phyloP scores from a whole-genome alignment of 2,329 filamentous ascomycete species.

The Fusarium vanettenii region DNA sequence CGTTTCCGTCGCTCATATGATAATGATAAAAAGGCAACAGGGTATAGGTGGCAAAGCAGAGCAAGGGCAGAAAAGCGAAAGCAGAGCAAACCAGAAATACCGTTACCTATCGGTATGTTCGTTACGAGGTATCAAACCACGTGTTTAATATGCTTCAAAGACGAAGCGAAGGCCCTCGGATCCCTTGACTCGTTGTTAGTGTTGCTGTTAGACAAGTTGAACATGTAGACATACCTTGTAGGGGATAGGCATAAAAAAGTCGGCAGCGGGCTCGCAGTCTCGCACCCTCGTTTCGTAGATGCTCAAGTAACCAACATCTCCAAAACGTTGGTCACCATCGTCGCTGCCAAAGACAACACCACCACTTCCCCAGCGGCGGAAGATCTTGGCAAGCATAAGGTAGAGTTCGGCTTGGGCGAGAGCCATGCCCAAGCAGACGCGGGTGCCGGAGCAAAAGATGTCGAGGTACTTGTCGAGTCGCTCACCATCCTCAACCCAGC shows the following conservation, averaged over 20 bases:
- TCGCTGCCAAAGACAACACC: slow-evolving; percentile 46
- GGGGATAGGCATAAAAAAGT: slow-evolving; percentile 54
- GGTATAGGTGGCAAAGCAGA: slow-evolving; percentile 27
- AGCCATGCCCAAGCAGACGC: slow-evolving; percentile 52
- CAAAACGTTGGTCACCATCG: slow-evolving; percentile 47
- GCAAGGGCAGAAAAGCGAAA: slow-evolving; percentile 9
- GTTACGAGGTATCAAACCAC: slow-evolving; percentile 15
- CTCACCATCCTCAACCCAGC: slow-evolving; percentile 50
- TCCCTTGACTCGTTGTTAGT: slow-evolving; percentile 39
- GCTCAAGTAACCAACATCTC: slow-evolving; percentile 49
- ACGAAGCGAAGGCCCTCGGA: slow-evolving; percentile 50
- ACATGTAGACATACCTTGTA: slow-evolving; percentile 46
- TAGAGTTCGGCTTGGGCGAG: slow-evolving; percentile 54
- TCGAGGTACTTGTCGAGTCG: slow-evolving; percentile 49
- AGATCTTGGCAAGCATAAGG: slow-evolving; percentile 51
- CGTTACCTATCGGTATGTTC: slow-evolving; percentile 7
- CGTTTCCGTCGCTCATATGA: slow-evolving; percentile 23
- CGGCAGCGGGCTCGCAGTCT: slow-evolving; percentile 51
- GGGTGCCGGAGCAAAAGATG: slow-evolving; percentile 51
- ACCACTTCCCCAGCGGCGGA: slow-evolving; percentile 51
- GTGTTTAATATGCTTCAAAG: slow-evolving; percentile 43
- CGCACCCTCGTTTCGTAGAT: slow-evolving; percentile 50
- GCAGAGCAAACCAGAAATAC: slow-evolving; percentile 23
- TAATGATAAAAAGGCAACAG: slow-evolving; percentile 12
- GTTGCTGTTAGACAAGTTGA: neutral